Base-by-base conservation (phyloP, 2,329 filamentous ascomycete genomes). In the Phaeosphaeria sp. region DNA sequence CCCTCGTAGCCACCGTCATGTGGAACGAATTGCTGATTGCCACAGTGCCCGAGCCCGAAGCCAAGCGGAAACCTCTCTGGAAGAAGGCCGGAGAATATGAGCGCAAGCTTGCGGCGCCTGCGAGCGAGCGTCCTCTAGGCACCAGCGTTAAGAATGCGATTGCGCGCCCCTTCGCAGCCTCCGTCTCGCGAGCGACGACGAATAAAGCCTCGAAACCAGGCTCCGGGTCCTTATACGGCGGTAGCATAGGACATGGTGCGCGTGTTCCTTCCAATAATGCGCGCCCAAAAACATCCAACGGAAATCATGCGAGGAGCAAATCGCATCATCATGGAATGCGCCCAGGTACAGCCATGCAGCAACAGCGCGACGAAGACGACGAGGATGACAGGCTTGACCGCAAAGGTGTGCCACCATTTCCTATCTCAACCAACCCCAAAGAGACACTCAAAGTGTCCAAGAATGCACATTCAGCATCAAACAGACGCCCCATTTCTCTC, bases 211-310 rank as follows among this genome's bases (percentile, higher is more conserved):
- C 77, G 79, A 69, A 76, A 77, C 66, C 77, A 75, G 48, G 78
- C 79, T 49, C 78, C 79, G 52, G 82, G 8, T 53, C 78, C 61
- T 81, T 79, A 59, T 87, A 88, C 61, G 81, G 84, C 15, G 85
- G 82, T 59, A 74, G 71, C 66, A 74, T 87, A 25, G 86, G 87
- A 1, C 81, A 83, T 13, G 82, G 80, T 15, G 65, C 74, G 18
- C 83, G 86, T 62, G 80, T 84, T 15, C 53, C 58, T 15, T 56
- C 44, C 21, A 75, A 79, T 67, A 77, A 57, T 77, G 30, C 47
- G 44, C 81, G 73, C 27, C 83, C 86, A 53, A 81, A 60, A 82
- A 84, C 6, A 80, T 86, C 36, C 78, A 85, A 73, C 53, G 71
- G 65, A 25, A 60, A 64, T 42, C 73, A 61, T 82, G 83, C 59